Evolutionary conservation across 192 early-diverging fungal genomes (phyloP).

Genomic region (Dispira parvispora): DNA sequence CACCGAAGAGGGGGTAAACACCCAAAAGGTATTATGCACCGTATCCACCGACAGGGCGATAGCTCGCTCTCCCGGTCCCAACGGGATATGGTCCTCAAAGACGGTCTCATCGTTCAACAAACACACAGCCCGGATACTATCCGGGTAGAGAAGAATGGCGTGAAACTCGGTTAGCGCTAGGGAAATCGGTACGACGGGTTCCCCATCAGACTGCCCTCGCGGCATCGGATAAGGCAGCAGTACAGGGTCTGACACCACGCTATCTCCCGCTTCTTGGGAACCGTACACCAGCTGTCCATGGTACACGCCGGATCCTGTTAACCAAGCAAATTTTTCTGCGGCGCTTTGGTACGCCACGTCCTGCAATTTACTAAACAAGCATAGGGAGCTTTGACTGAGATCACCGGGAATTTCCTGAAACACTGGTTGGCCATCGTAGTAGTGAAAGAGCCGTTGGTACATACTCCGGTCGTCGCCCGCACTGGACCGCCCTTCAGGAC

Average conservation of each 20-base stretch:
- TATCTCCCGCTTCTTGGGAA: constrained; percentile 52
- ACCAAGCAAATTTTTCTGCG: constrained; percentile 78
- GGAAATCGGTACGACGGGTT: constrained; percentile 45
- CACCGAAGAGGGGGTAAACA: constrained; percentile 65
- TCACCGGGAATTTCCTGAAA: constrained; percentile 45
- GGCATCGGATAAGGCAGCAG: constrained; percentile 62
- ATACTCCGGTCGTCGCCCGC: constrained; percentile 37
- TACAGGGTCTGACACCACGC: constrained; percentile 63
- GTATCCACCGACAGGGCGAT: constrained; percentile 56
- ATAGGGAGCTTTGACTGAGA: constrained; percentile 33
- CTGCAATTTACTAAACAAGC: constrained; percentile 52
- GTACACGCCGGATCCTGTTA: constrained; percentile 78
- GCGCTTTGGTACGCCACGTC: constrained; percentile 44
- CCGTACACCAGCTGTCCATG: constrained; percentile 68
- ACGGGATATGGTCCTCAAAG: constrained; percentile 59
- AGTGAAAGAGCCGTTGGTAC: constrained; percentile 61
- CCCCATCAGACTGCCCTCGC: constrained; percentile 14
- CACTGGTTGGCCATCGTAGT: constrained; percentile 44
- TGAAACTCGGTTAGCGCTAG: constrained; percentile 82
- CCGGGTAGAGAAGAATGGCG: constrained; percentile 65
- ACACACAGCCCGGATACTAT: constrained; percentile 58
- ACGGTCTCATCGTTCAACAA: constrained; percentile 66
- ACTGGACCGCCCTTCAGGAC: constrained; percentile 17
- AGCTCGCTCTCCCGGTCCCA: constrained; percentile 48
- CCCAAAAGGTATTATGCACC: constrained; percentile 77